These are phyloP conservation scores for Termitomyces eurrhizus DNA, from an alignment of 768 basidiomycete genomes.

Conservation along the genomic window DNA sequence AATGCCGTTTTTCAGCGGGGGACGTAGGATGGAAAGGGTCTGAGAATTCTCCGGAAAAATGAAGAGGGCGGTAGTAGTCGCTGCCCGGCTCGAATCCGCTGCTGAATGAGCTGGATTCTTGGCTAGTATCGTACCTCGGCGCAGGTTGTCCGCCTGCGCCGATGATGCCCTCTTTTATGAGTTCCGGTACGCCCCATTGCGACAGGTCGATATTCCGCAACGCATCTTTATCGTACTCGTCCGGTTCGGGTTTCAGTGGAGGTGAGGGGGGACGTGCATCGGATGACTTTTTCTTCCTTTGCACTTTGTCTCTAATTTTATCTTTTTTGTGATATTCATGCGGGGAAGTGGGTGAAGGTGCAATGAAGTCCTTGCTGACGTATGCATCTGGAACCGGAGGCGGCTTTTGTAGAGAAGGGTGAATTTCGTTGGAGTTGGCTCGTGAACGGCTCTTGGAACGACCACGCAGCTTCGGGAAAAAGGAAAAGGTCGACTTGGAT, in stretches of 20 bases:
- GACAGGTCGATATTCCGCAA: slow-evolving; percentile 1
- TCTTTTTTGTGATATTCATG: not conserved
- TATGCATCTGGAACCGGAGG: slow-evolving; percentile 26
- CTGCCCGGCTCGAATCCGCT: slow-evolving; percentile 38
- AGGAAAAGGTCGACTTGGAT: slow-evolving; percentile 37
- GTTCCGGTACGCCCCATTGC: not conserved
- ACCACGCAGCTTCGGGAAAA: slow-evolving; percentile 39
- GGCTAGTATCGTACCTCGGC: slow-evolving; percentile 13
- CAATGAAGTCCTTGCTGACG: slow-evolving; percentile 11
- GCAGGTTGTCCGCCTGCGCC: slow-evolving; percentile 31
- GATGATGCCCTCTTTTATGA: slow-evolving; percentile 64
- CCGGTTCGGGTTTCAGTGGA: slow-evolving; percentile 24
- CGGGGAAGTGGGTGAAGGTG: not conserved
- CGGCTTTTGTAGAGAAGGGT: slow-evolving; percentile 34
- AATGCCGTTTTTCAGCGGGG: slow-evolving; percentile 24
- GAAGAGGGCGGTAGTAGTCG: slow-evolving; percentile 21
- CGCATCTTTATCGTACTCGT: not conserved
- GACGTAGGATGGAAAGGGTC: slow-evolving; percentile 36
- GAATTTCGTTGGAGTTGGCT: slow-evolving; percentile 25
- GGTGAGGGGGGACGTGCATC: slow-evolving; percentile 26
- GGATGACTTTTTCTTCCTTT: slow-evolving; percentile 27
- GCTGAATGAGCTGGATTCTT: slow-evolving; percentile 34
- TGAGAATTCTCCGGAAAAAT: slow-evolving; percentile 31
- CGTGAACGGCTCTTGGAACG: slow-evolving; percentile 36
- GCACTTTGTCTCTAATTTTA: not conserved